Conservation (phyloP, 2,329 filamentous ascomycete genomes). For the Scopulariopsis brevicaulis region DNA sequence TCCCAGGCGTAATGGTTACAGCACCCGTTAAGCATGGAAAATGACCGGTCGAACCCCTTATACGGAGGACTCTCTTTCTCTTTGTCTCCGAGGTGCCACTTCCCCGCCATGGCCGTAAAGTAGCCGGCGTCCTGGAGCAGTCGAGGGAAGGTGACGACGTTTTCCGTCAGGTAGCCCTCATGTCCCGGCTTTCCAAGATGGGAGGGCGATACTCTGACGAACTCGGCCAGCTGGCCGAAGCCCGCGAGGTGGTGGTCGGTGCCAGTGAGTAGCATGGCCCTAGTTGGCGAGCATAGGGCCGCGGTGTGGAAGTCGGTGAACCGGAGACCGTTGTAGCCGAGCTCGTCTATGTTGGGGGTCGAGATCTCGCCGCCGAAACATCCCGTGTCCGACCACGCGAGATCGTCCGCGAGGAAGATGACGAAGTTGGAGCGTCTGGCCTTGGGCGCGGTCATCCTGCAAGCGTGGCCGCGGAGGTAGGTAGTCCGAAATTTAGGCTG, state of each 20-base stretch:
- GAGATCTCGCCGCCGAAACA: slow-evolving; percentile 20
- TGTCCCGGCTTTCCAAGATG: neutral
- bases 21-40: slow-evolving; percentile 42
- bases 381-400: slow-evolving; percentile 18
- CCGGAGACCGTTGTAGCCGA: slow-evolving; percentile 30
- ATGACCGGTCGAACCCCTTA: slow-evolving; percentile 41
- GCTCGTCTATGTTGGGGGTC: slow-evolving; percentile 17
- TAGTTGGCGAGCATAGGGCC: slow-evolving; percentile 51
- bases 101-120: slow-evolving; percentile 43
- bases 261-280: slow-evolving; percentile 53
- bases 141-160: slow-evolving; percentile 40
- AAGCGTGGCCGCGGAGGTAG: neutral
- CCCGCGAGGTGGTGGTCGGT: slow-evolving; percentile 7
- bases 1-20: slow-evolving; percentile 26
- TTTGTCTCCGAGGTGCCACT: slow-evolving; percentile 43
- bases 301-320: slow-evolving; percentile 57
- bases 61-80: slow-evolving; percentile 31
- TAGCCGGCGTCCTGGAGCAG: slow-evolving; percentile 44
- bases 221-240: neutral
- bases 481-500: neutral
- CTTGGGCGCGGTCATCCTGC: neutral
- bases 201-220: slow-evolving; percentile 34
- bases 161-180: slow-evolving; percentile 15
- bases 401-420: slow-evolving; percentile 21
- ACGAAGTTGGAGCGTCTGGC: slow-evolving; percentile 17